phyloP scores from a whole-genome alignment of 2,329 filamentous ascomycete genomes.

The Hysterium pulicare region DNA sequence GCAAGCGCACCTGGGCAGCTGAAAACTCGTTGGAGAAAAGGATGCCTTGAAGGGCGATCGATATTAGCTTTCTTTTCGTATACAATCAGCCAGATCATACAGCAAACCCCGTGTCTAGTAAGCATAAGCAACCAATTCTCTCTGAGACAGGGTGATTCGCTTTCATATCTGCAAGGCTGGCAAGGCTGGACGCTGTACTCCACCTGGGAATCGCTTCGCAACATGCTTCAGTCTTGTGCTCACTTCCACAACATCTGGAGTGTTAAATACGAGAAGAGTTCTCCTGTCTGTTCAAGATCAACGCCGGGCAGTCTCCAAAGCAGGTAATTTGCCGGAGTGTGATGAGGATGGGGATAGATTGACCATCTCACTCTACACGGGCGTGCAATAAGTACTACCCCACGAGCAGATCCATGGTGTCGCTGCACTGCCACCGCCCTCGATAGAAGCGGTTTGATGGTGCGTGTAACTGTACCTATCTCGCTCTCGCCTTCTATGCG shows the following conservation, averaged over 20 bases:
- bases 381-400: conserved; percentile 1
- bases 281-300: background rate
- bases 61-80: too few relatives aligned
- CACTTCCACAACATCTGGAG: background rate
- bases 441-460: background rate
- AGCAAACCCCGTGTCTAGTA: too few relatives aligned
- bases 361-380: background rate
- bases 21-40: too few relatives aligned
- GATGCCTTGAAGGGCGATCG: too few relatives aligned
- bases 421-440: conserved; percentile 4
- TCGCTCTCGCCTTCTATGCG: conserved; percentile 1
- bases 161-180: conserved; percentile 1
- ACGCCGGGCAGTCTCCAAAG: background rate
- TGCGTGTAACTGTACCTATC: background rate
- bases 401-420: background rate
- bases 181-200: background rate
- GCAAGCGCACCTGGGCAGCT: too few relatives aligned
- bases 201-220: background rate
- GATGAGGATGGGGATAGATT: background rate
- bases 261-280: background rate
- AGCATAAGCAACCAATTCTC: conserved; percentile 1
- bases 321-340: background rate
- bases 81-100: too few relatives aligned
- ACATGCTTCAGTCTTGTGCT: background rate
- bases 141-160: background rate